These are phyloP conservation scores for Mimosa bimucronata DNA, from an alignment of 306 rosid species.

Conservation along the genomic window DNA sequence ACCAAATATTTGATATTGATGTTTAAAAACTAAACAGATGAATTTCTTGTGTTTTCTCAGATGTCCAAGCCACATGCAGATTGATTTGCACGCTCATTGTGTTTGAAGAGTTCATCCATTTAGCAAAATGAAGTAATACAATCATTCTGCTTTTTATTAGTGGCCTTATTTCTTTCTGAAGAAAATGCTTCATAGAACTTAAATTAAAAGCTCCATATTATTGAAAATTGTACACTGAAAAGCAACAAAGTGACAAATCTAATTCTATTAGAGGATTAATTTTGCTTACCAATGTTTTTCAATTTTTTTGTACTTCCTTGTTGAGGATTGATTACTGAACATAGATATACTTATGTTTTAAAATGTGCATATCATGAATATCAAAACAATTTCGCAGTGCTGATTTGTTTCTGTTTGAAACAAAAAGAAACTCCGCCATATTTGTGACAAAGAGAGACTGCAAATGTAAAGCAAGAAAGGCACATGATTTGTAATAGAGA, in stretches of 20 bases:
- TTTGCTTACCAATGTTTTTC: background rate
- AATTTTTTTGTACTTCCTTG: background rate
- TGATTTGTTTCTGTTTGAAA: conserved; percentile 21
- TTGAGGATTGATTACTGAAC: background rate
- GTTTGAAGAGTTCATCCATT: conserved; percentile 43
- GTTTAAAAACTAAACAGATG: conserved; percentile 27
- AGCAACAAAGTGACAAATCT: conserved; percentile 26
- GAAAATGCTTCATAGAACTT: background rate
- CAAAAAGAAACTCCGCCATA: conserved; percentile 12
- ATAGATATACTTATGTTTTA: background rate
- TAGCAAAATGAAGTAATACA: conserved; percentile 66
- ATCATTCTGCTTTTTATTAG: conserved; percentile 17
- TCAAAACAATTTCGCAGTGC: background rate
- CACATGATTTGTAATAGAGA: conserved; percentile 5
- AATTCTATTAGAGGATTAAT: conserved; percentile 8
- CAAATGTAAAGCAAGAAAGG: conserved; percentile 10
- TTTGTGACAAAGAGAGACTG: background rate
- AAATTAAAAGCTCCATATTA: conserved; percentile 6
- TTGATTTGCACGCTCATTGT: conserved; percentile 38
- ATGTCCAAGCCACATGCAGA: conserved; percentile 42
- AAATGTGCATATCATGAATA: conserved; percentile 5
- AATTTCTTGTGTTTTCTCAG: conserved; percentile 41
- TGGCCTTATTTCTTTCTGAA: conserved; percentile 21
- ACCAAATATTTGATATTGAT: conserved; percentile 5
- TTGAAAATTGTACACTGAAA: conserved; percentile 6